Conservation (phyloP, 2,329 filamentous ascomycete genomes). For the Emericellopsis atlantica region DNA sequence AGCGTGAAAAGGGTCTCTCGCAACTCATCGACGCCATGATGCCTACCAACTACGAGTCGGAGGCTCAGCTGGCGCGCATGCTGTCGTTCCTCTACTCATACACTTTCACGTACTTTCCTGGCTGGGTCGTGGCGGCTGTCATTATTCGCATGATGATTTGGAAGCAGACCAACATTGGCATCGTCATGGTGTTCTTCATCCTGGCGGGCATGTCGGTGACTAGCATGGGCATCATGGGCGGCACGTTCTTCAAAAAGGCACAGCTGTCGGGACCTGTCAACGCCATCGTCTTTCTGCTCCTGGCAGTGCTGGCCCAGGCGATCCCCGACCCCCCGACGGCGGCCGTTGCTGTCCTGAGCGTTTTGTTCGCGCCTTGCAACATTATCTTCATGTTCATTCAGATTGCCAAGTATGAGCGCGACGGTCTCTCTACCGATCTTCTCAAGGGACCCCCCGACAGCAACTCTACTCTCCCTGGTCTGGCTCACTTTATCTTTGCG, state of each 20-base stretch:
- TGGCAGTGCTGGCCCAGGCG: constrained; percentile 70
- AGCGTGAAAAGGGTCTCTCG: constrained; percentile 78
- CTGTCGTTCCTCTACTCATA: constrained; percentile 56
- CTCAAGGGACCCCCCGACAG: constrained; percentile 44
- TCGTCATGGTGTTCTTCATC: constrained; percentile 59
- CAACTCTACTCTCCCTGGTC: constrained; percentile 53
- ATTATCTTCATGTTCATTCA: constrained; percentile 65
- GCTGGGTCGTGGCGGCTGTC: constrained; percentile 26
- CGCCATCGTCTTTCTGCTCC: constrained; percentile 54
- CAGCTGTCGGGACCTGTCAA: constrained; percentile 70
- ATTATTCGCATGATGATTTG: constrained; percentile 11
- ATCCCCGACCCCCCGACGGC: constrained; percentile 45
- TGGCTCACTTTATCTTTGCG: constrained; percentile 62
- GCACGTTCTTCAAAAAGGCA: constrained; percentile 66
- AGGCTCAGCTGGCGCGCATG: constrained; percentile 17
- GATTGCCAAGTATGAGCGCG: constrained; percentile 58
- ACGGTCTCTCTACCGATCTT: constrained; percentile 46
- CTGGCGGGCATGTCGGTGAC: constrained; percentile 60
- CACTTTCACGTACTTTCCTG: constrained; percentile 47
- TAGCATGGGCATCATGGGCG: constrained; percentile 64
- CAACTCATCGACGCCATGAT: constrained; percentile 74
- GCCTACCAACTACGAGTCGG: constrained; percentile 44
- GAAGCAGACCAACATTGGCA: constrained; percentile 38
- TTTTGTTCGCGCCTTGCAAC: constrained; percentile 76
- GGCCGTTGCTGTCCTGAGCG: constrained; percentile 50